These are phyloP conservation scores for Podospora anserina DNA, from an alignment of 495 filamentous ascomycete species.

Conservation along the genomic window DNA sequence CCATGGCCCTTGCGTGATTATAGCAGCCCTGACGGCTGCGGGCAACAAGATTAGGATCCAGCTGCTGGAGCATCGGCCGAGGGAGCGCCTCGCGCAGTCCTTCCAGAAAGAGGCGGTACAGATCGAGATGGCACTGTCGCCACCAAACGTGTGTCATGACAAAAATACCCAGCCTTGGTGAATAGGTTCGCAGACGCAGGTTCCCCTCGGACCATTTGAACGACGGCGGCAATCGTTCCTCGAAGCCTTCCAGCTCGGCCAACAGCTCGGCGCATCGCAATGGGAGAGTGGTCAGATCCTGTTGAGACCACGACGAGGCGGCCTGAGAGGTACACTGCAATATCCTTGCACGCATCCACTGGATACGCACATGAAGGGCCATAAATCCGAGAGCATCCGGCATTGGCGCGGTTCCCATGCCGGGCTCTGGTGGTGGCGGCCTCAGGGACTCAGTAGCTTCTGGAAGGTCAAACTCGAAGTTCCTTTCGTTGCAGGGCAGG, in stretches of 20 bases:
- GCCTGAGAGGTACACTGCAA: constrained; percentile 42
- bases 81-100: constrained; percentile 45
- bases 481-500: constrained; percentile 51
- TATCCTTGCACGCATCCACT: constrained; percentile 46
- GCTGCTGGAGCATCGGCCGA: constrained; percentile 32
- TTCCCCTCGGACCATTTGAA: constrained; percentile 50
- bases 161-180: constrained; percentile 44
- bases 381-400: constrained; percentile 48
- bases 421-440: constrained; percentile 31
- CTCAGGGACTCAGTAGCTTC: constrained; percentile 45
- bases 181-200: constrained; percentile 48
- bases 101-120: constrained; percentile 45
- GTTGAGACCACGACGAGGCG: constrained; percentile 31
- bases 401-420: constrained; percentile 27
- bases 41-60: constrained; percentile 40
- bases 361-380: constrained; percentile 47
- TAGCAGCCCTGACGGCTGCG: constrained; percentile 42
- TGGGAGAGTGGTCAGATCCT: constrained; percentile 40
- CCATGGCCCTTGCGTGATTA: constrained; percentile 47
- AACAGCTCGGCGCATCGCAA: constrained; percentile 39
- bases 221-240: constrained; percentile 42
- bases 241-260: constrained; percentile 44
- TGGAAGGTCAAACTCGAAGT: constrained; percentile 52
- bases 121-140: constrained; percentile 50
- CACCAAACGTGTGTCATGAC: constrained; percentile 53